Conservation (phyloP, 2,329 filamentous ascomycete species). For the Pestalotiopsis sp. region DNA sequence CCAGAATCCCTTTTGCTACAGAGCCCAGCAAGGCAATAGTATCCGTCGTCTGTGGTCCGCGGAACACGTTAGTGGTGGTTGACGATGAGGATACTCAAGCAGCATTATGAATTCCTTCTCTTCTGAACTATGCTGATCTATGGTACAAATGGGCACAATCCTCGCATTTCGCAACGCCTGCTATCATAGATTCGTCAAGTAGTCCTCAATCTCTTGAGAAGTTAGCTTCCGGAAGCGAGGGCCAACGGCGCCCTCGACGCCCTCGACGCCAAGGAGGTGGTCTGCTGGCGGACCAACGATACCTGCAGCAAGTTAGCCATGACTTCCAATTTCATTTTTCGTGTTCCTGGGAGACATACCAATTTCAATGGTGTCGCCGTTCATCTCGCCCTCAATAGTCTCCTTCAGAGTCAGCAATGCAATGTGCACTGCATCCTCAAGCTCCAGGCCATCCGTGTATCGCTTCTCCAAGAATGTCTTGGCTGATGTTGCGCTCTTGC, state of each 20-base stretch:
- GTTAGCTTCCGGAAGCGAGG: constrained; percentile 92
- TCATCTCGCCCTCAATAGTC: constrained; percentile 99
- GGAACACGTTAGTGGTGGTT: constrained; percentile 50
- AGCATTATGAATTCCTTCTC: constrained; percentile 23
- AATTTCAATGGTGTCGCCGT: constrained; percentile 96
- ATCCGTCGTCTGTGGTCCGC: constrained; percentile 49
- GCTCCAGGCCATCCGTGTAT: constrained; percentile 94
- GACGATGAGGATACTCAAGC: constrained; percentile 20
- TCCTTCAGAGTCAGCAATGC: constrained; percentile 96
- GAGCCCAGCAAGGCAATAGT: constrained; percentile 28
- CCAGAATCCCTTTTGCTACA: constrained; percentile 30
- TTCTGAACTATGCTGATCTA: constrained; percentile 45
- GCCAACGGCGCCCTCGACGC: constrained; percentile 79
- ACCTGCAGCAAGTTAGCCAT: constrained; percentile 52
- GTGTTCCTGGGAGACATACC: constrained; percentile 54
- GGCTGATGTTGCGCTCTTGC: constrained; percentile 95
- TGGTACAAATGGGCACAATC: constrained; percentile 42
- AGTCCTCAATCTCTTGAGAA: constrained; percentile 98
- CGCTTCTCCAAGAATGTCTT: constrained; percentile 99
- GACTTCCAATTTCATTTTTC: not conserved
- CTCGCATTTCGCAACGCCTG: constrained; percentile 23
- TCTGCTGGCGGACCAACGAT: constrained; percentile 95
- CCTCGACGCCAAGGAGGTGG: constrained; percentile 87
- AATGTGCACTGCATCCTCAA: constrained; percentile 98
- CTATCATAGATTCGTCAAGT: constrained; percentile 91